Evolutionary conservation across 2,329 filamentous ascomycete genomes (phyloP), one percentile per base, ranked within the genome.

Genomic region (Corynespora cassiicola): DNA sequence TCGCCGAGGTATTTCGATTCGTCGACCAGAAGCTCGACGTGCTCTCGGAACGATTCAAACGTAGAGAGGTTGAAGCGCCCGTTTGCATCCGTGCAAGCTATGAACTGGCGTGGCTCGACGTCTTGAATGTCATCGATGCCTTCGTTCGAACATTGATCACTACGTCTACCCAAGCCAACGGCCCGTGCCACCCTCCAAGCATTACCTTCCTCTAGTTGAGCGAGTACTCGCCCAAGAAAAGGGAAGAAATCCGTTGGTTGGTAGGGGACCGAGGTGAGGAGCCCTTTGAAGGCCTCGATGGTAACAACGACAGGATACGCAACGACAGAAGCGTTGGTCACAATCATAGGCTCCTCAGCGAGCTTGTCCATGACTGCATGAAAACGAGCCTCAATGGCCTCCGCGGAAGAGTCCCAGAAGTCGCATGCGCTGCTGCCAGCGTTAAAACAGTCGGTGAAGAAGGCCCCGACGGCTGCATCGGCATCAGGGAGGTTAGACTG

Each of bases 1-100:
- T 54, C 50, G 24, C 50, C 50, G 1, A 49, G 16, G 25, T 45
- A 54, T 10, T 42, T 12, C 12, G 29, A 40, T 12, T 27, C 18
- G 3, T 44, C 20, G 41, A 40, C 21, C 2, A 39, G 25, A 4
- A 8, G 7, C 3, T 44, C 25, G 10, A 37, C 39, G 24, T 48
- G 42, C 4, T 32, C 27, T 1, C 23, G 22, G 16, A 21, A 54
- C 4, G 20, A 12, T 3, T 43, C 36, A 12, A 39, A 31, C 9
- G 34, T 38, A 10, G 35, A 39, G 23, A 54, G 31, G 26, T 48
- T 47, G 32, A 12, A 35, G 25, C 50, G 41, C 6, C 29, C 33
- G 18, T 45, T 41, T 6, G 31, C 47, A 22, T 54, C 50, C 14
- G 14, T 49, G 29, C 50, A 51, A 11, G 42, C 43, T 26, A 54